Percentiles rank a stretch among this genome's conserved stretches.
phyloP scores from a whole-genome alignment of 306 rosid species.

The Quercus wislizeni region DNA sequence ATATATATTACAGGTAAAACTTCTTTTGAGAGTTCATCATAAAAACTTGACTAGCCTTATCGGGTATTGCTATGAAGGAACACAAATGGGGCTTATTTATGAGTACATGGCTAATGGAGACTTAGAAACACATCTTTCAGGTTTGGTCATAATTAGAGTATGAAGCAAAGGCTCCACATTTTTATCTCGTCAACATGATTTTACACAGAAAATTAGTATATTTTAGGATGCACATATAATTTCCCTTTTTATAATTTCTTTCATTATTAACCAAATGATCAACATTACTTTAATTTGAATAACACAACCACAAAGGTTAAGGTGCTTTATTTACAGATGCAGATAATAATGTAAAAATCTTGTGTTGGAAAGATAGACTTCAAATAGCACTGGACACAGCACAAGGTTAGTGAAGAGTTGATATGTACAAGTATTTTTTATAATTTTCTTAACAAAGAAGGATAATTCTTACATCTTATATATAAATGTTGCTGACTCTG shows the following conservation, averaged over 20 bases:
- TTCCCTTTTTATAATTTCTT: no score
- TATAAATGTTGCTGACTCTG: not conserved
- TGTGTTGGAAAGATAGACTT: conserved; percentile 19
- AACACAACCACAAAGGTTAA: no score
- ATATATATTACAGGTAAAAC: not conserved
- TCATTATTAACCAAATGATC: no score
- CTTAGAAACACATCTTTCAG: conserved; percentile 32
- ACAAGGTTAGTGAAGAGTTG: not conserved
- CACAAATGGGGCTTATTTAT: conserved; percentile 12
- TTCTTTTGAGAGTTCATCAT: conserved; percentile 10
- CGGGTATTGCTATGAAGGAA: no score
- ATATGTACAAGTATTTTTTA: not conserved
- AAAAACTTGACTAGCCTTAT: no score
- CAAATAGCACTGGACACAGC: conserved; percentile 13
- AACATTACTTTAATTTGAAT: no score
- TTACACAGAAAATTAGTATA: no score
- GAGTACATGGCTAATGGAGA: conserved; percentile 38
- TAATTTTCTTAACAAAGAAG: no score
- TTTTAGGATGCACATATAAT: no score
- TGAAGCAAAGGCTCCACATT: no score
- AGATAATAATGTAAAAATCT: not conserved
- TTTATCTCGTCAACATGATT: no score
- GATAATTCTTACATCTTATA: not conserved
- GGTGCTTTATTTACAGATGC: not conserved
- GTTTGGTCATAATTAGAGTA: not conserved